Evolutionary conservation across 2,329 filamentous ascomycete genomes (phyloP), one percentile per base, ranked within the genome.

Genomic region (Cyphellophora attinorum): DNA sequence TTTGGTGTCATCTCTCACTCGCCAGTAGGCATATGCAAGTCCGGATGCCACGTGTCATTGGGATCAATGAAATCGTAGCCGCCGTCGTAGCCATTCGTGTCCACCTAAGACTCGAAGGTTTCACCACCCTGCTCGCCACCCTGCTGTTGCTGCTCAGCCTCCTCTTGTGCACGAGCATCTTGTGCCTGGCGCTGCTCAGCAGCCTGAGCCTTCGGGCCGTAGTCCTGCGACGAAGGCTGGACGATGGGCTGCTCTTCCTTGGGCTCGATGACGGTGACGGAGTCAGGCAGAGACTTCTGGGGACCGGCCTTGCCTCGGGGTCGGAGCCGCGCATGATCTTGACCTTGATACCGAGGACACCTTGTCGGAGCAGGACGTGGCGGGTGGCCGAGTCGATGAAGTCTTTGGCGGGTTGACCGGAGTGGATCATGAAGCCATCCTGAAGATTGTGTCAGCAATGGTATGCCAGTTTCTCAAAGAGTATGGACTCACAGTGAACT

Each of bases 391-490:
- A 77, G 77, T 98, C 91, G 67, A 98, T 98, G 76, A 98, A 98
- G 74, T 98, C 91, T 73, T 93, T 89, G 62, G 89, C 91, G 61
- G 91, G 91, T 70, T 98, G 91, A 72, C 91, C 91, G 60, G 91
- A 98, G 85, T 98, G 91, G 73, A 98, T 98, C 91, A 98, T 98
- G 85, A 98, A 98, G 66, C 91, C 91, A 70, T 98, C 77, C 75
- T 77, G 42, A 30, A 29, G 32, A 23, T 28, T 6, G 19, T 14
- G 10, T 6, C 6, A 17, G 31, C 15, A 27, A 14, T 13, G 5
- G n/a, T n/a, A n/a, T n/a, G n/a, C n/a, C n/a, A n/a, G 6, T 14
- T n/a, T n/a, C 4, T 11, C 5, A 27, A 31, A 15, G 16, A 29
- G n/a, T 23, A 12, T 33, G n/a, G n/a, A 44, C 72, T 48, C 74